Evolutionary conservation across 805 yeast genomes (phyloP).

Genomic region (Candida taoyuanica): DNA sequence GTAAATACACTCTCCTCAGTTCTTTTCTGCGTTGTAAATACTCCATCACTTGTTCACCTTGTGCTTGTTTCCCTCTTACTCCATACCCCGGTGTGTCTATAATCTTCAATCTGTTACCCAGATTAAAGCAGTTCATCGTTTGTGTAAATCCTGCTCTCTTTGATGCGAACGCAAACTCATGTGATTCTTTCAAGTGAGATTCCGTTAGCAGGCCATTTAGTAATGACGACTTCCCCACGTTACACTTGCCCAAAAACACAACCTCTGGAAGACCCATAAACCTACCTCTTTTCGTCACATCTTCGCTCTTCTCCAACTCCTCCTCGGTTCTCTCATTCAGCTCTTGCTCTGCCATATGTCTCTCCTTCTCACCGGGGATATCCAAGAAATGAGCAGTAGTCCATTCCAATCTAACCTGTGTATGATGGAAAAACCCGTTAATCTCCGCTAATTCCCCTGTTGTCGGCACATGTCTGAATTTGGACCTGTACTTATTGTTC

Average conservation of each 20-base stretch:
- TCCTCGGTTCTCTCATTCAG: constrained; percentile 12
- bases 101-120: constrained; percentile 58
- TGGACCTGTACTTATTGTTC: constrained; percentile 17
- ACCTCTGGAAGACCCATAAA: constrained; percentile 61
- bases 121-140: constrained; percentile 65
- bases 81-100: constrained; percentile 95
- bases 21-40: constrained; percentile 53
- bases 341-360: constrained; percentile 16
- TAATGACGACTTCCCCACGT: constrained; percentile 82
- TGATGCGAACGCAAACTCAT: constrained; percentile 48
- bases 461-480: constrained; percentile 18
- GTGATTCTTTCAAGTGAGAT: constrained; percentile 26
- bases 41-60: constrained; percentile 64
- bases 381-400: constrained; percentile 46
- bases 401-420: constrained; percentile 55
- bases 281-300: constrained; percentile 2
- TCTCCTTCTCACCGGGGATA: constrained; percentile 52
- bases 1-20: constrained; percentile 53
- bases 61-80: constrained; percentile 52
- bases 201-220: constrained; percentile 55
- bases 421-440: constrained; percentile 41
- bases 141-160: constrained; percentile 51
- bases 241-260: constrained; percentile 72
- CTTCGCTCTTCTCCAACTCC: constrained; percentile 12
- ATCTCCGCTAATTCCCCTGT: constrained; percentile 23